Base-by-base conservation (phyloP, 768 basidiomycete species). In the Pisolithus albus region DNA sequence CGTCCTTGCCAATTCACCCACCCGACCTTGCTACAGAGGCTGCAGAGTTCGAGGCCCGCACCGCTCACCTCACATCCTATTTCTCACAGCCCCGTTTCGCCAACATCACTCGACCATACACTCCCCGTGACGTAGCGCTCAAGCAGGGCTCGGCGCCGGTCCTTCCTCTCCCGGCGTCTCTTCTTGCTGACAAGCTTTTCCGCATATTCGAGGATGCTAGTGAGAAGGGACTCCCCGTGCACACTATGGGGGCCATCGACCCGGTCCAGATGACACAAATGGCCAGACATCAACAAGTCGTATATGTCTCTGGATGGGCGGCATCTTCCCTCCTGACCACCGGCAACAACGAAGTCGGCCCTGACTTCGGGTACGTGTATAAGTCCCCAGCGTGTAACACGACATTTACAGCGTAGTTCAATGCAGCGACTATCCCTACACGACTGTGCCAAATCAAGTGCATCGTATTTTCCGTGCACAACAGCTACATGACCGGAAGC, bases 221-320 rank as follows among this genome's bases (percentile, higher is more conserved):
- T 21, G 76, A 74, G 36, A 78, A 78, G 37, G 78, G 79, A 28
- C 73, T 74, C 56, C 91, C 92, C 0, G 79, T 95, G 11, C 88
- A 91, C 60, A 95, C 93, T 1, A 84, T 94, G 81, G 92, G 92
- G 38, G 92, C 90, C 4, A 86, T 96, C 55, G 94, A 96, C 64
- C 92, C 92, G 0, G 80, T 93, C 13, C 92, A 91, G 70, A 90
- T 93, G 87, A 92, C 90, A 0, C 92, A 96, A 70, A 91, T 92
- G 88, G 93, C 90, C 7, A 73, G 72, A 48, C 79, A 88, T 60
- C 87, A 90, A 61, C 87, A 96, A 63, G 83, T 87, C 32, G 80
- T 92, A 3, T 97, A 97, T 60, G 74, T 97, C n/a, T 89, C 87
- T 46, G 93, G 94, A 9, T 95, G 92, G 92, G 92, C 89, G 13